Base-by-base conservation (phyloP, 1,284 basidiomycete genomes). In the Ceratobasidium sp. region DNA sequence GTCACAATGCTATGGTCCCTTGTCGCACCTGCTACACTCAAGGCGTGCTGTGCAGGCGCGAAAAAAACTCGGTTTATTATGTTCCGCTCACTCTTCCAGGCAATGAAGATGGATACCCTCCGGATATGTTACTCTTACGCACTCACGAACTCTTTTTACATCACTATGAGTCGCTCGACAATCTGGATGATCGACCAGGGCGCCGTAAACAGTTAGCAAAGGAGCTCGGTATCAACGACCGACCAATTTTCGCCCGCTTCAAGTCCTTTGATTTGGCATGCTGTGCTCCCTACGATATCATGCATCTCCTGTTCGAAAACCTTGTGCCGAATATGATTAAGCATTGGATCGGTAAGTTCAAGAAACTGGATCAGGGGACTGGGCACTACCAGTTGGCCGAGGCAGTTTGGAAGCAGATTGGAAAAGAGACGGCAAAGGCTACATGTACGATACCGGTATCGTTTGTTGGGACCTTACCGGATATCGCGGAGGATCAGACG, bases 331-430 rank as follows among this genome's bases (percentile, higher is more conserved):
- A n/a, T n/a, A n/a, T n/a, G n/a, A n/a, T n/a, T n/a, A n/a, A n/a
- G n/a, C n/a, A 79, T 1, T n/a, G n/a, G n/a, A n/a, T n/a, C n/a
- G n/a, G n/a, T n/a, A n/a, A 75, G 60, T 81, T 77, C 77, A 82
- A 81, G 43, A 76, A 74, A 0, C 64, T 80, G 3, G 76, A 79
- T 21, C 23, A 18, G 36, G 36, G 14, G 0, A n/a, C n/a, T n/a
- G n/a, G n/a, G n/a, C n/a, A n/a, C n/a, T n/a, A n/a, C n/a, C n/a
- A n/a, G n/a, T n/a, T 76, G 16, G 9, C n/a, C 0, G 57, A 70
- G 1, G 72, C 76, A n/a, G 74, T 78, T 10, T 82, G 81, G 80
- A 61, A 76, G 12, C 55, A 65, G n/a, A 79, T 82, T 36, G 77
- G 79, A 2, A 26, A 36, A 32, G 80, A 77, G 61, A 80, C 79